These are phyloP conservation scores for Anethum foeniculum DNA, from an alignment of 140 eudicot genomes.

Conservation along the genomic window DNA sequence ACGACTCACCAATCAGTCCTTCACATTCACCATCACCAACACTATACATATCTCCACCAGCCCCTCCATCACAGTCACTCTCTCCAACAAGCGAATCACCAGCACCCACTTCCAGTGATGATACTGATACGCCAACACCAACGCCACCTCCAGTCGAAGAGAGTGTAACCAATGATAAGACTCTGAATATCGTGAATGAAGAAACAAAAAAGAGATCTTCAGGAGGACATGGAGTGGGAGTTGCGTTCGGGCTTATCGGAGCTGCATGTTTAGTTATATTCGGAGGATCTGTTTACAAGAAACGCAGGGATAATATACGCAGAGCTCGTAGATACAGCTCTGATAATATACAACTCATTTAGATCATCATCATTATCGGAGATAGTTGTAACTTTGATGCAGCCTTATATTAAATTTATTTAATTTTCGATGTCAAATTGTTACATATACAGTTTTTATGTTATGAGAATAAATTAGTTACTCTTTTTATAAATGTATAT, in stretches of 20 bases:
- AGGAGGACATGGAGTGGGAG: conserved; percentile 41
- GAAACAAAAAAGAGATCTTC: conserved; percentile 14
- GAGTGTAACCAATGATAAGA: background rate
- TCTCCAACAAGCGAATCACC: background rate
- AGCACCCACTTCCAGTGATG: conserved; percentile 2
- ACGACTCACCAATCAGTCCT: conserved; percentile 8
- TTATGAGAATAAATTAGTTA: background rate
- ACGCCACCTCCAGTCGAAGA: conserved; percentile 17
- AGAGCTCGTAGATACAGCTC: conserved; percentile 34
- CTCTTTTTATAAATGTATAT: too few relatives aligned
- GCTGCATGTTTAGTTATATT: conserved; percentile 21
- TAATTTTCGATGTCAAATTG: background rate
- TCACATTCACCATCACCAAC: conserved; percentile 32
- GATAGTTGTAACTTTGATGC: background rate
- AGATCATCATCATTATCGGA: background rate
- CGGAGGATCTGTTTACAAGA: conserved; percentile 40
- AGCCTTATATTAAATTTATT: background rate
- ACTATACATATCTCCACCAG: conserved; percentile 19
- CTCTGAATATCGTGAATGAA: background rate
- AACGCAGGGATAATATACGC: conserved; percentile 36
- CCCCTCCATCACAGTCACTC: conserved; percentile 26
- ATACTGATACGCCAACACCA: background rate
- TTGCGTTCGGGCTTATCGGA: conserved; percentile 39
- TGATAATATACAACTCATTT: conserved; percentile 2
- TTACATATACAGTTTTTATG: background rate